Percentiles rank a stretch among this genome's conserved stretches.
These are phyloP conservation scores for Neofusicoccum umdonicola DNA, from an alignment of 2,329 filamentous ascomycete species.

Conservation along the genomic window DNA sequence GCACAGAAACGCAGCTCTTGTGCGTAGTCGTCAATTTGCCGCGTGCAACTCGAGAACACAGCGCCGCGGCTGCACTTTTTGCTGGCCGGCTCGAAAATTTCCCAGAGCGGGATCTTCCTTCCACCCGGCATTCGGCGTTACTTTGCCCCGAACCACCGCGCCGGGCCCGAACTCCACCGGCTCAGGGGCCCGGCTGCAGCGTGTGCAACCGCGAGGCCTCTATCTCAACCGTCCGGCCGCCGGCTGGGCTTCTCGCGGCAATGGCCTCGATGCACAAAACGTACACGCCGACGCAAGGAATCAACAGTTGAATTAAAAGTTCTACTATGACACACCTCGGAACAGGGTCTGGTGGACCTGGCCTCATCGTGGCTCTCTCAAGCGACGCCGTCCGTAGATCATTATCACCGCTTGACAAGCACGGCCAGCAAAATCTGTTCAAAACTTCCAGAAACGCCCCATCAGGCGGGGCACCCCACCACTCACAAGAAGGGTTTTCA, in stretches of 20 bases:
- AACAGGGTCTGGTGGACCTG: slow-evolving; percentile 7
- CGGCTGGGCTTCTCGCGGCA: not conserved
- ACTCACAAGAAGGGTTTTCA: slow-evolving; percentile 6
- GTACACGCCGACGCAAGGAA: not conserved
- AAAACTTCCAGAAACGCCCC: slow-evolving; percentile 18
- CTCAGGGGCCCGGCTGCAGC: not conserved
- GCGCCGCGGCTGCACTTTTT: not conserved
- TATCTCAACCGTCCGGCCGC: not conserved
- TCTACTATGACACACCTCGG: not conserved
- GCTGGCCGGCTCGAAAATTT: not conserved
- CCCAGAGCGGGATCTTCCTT: not conserved
- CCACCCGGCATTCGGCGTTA: not conserved
- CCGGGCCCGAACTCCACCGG: not conserved
- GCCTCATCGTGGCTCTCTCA: slow-evolving; percentile 3
- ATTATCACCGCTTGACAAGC: slow-evolving; percentile 11
- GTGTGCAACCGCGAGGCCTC: not conserved
- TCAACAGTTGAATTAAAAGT: not conserved
- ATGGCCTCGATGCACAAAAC: not conserved
- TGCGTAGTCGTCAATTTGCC: not conserved
- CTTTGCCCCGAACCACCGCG: not conserved
- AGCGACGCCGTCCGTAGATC: slow-evolving; percentile 13
- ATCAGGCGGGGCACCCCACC: slow-evolving; percentile 8
- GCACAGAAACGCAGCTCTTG: not conserved
- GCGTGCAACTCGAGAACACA: not conserved
- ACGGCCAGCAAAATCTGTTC: slow-evolving; percentile 18